These are phyloP conservation scores for Penicillium robsamsonii DNA, from an alignment of 495 filamentous ascomycete species.

Conservation along the genomic window DNA sequence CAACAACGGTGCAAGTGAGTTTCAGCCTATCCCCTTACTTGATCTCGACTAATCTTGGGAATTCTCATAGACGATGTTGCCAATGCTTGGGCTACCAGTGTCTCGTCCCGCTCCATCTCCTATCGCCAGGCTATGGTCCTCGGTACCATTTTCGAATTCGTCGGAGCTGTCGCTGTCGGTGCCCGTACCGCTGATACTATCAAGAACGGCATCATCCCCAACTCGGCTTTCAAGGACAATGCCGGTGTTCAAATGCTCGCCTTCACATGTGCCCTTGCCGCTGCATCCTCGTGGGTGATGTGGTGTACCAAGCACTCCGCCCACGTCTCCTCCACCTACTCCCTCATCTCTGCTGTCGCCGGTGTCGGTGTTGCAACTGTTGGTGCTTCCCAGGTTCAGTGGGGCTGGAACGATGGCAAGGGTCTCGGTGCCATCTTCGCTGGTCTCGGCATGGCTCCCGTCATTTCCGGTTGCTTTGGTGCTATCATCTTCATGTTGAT, in stretches of 20 bases:
- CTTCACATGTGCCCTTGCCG: constrained; percentile 56
- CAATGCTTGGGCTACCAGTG: constrained; percentile 71
- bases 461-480: constrained; percentile 55
- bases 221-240: constrained; percentile 46
- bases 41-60: background rate
- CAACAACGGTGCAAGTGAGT: constrained; percentile 67
- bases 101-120: constrained; percentile 66
- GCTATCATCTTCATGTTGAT: constrained; percentile 60
- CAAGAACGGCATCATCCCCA: constrained; percentile 57
- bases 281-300: constrained; percentile 57
- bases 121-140: constrained; percentile 66
- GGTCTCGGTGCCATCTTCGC: constrained; percentile 61
- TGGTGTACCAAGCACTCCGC: constrained; percentile 61
- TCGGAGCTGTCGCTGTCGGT: constrained; percentile 59
- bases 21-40: background rate
- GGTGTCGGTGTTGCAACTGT: constrained; percentile 61
- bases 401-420: constrained; percentile 61
- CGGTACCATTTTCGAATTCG: constrained; percentile 61
- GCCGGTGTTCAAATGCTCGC: constrained; percentile 61
- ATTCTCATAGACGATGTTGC: constrained; percentile 63
- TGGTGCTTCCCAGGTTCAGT: constrained; percentile 55
- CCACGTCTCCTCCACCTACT: constrained; percentile 65
- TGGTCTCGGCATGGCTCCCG: constrained; percentile 58
- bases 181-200: constrained; percentile 60
- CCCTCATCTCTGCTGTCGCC: constrained; percentile 60